phyloP scores from a whole-genome alignment of 2,329 filamentous ascomycete species.

The Lachnellula willkommii region DNA sequence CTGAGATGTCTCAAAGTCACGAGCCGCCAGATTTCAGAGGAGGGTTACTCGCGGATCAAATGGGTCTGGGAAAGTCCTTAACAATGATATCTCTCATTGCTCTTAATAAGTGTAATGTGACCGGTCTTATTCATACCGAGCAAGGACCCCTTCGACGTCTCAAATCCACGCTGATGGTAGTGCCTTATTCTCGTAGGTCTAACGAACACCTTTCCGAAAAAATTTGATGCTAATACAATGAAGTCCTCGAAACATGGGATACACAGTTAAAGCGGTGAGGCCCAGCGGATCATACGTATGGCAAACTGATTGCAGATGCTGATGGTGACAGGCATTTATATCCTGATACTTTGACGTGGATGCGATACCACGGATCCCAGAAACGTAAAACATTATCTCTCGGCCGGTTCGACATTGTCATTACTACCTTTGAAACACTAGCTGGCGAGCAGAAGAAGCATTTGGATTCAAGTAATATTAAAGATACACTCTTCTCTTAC shows the following conservation, averaged over 20 bases:
- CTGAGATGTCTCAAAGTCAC: slow-evolving; percentile 53
- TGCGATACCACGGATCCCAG: slow-evolving; percentile 36
- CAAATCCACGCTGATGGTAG: slow-evolving; percentile 40
- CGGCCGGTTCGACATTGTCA: slow-evolving; percentile 36
- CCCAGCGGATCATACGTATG: background rate
- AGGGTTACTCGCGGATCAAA: slow-evolving; percentile 48
- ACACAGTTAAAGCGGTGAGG: slow-evolving; percentile 25
- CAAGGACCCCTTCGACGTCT: slow-evolving; percentile 15
- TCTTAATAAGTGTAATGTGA: slow-evolving; percentile 10
- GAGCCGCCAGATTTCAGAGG: slow-evolving; percentile 61
- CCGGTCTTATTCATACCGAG: slow-evolving; percentile 1
- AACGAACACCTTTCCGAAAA: background rate
- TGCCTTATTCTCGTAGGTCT: slow-evolving; percentile 37
- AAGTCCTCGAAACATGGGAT: slow-evolving; percentile 36
- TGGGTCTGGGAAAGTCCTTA: slow-evolving; percentile 52
- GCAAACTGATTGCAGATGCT: no score
- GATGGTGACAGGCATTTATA: slow-evolving; percentile 30
- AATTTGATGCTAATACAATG: background rate
- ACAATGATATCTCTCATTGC: slow-evolving; percentile 41
- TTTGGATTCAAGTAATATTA: slow-evolving; percentile 30
- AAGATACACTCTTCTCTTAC: slow-evolving; percentile 31
- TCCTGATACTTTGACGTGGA: slow-evolving; percentile 22
- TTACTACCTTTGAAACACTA: slow-evolving; percentile 45
- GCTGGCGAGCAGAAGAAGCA: slow-evolving; percentile 16
- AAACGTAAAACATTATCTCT: slow-evolving; percentile 26